Evolutionary conservation across 2,329 filamentous ascomycete species (phyloP).

Genomic region (Clathrospora elynae): DNA sequence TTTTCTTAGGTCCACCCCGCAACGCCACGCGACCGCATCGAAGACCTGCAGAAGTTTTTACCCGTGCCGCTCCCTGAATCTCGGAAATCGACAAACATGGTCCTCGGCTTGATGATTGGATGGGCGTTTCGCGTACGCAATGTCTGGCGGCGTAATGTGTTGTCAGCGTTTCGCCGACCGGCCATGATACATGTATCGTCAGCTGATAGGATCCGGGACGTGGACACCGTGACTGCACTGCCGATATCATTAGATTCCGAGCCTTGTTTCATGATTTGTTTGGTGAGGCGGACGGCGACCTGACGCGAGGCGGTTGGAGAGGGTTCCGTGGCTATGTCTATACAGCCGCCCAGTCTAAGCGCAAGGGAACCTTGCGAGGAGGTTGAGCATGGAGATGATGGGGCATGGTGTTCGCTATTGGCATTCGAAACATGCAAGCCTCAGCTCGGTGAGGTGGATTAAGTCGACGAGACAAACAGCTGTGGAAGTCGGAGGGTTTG

Average conservation of each 20-base stretch:
- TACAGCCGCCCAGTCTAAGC: constrained; percentile 10
- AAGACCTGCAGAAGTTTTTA: constrained; percentile 18
- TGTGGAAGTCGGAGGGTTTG: too few relatives aligned
- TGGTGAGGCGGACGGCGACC: constrained; percentile 9
- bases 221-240: constrained; percentile 9
- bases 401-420: constrained; percentile 1
- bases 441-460: not conserved
- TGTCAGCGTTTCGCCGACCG: constrained; percentile 3
- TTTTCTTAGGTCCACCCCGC: constrained; percentile 16
- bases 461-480: too few relatives aligned
- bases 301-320: constrained; percentile 15
- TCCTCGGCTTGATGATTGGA: not conserved
- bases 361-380: constrained; percentile 4
- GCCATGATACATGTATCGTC: constrained; percentile 3
- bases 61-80: constrained; percentile 12
- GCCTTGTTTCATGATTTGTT: constrained; percentile 21
- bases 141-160: constrained; percentile 18
- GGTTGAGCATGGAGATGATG: not conserved
- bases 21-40: constrained; percentile 13
- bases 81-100: not conserved
- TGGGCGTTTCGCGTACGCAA: constrained; percentile 14
- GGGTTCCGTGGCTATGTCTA: constrained; percentile 26
- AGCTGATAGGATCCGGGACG: constrained; percentile 13
- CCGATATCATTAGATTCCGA: constrained; percentile 1
- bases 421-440: constrained; percentile 4